phyloP scores from a whole-genome alignment of 2,329 filamentous ascomycete species.

The Metarhizium robertsii region DNA sequence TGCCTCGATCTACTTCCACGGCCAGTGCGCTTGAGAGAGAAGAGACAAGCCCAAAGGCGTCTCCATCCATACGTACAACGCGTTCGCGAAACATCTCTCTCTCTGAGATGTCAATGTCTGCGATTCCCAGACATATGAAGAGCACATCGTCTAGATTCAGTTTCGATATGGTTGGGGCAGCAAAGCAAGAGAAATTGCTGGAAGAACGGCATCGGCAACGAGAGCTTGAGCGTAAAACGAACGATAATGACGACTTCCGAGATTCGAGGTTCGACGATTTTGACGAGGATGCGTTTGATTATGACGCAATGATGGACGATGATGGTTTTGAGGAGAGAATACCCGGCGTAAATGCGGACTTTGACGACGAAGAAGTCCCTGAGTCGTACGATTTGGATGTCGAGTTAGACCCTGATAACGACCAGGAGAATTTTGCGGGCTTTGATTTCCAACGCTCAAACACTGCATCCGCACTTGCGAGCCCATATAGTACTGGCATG shows the following conservation, averaged over 20 bases:
- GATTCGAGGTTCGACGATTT: slow-evolving; percentile 53
- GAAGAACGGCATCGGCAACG: slow-evolving; percentile 65
- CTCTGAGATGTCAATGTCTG: slow-evolving; percentile 38
- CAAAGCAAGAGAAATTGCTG: slow-evolving; percentile 56
- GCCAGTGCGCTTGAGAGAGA: neutral
- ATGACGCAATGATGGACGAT: slow-evolving; percentile 56
- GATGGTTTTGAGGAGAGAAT: slow-evolving; percentile 60
- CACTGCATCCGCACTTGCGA: slow-evolving; percentile 39
- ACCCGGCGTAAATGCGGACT: slow-evolving; percentile 38
- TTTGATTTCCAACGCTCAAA: slow-evolving; percentile 49
- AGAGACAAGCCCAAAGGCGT: neutral
- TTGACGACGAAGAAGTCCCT: slow-evolving; percentile 20
- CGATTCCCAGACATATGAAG: slow-evolving; percentile 56
- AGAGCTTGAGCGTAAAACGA: slow-evolving; percentile 49
- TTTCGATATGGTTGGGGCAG: slow-evolving; percentile 68
- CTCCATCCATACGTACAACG: slow-evolving; percentile 19
- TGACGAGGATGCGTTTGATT: slow-evolving; percentile 51
- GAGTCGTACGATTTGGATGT: slow-evolving; percentile 9
- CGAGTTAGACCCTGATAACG: slow-evolving; percentile 38
- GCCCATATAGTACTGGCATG: slow-evolving; percentile 37
- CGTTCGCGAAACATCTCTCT: slow-evolving; percentile 45
- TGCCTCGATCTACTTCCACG: neutral
- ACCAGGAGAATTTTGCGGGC: slow-evolving; percentile 52
- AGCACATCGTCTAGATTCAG: slow-evolving; percentile 74
- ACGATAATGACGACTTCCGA: slow-evolving; percentile 25